These are phyloP conservation scores for Polytrichum formosum DNA, from an alignment of 225 moss, liverwort and hornwort species.

Conservation along the genomic window DNA sequence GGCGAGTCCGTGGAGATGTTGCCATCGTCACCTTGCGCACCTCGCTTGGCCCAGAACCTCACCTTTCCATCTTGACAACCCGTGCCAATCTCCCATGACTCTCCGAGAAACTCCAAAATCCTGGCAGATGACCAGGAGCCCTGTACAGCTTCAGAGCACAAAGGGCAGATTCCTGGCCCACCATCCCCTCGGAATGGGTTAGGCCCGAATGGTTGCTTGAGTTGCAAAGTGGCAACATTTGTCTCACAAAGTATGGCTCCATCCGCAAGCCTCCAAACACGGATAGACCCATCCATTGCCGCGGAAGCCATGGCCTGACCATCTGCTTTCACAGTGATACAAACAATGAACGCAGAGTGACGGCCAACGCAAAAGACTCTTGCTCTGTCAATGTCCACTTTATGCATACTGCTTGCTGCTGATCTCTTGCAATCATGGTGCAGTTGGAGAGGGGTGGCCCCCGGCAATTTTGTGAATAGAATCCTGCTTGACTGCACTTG, in stretches of 20 bases:
- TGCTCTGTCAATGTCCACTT: constrained; percentile 5
- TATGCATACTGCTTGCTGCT: neutral
- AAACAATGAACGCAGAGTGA: constrained; percentile 29
- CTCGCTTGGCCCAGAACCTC: constrained; percentile 29
- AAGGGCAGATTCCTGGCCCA: neutral
- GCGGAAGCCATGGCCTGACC: constrained; percentile 37
- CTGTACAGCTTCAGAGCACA: constrained; percentile 15
- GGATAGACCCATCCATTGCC: constrained; percentile 27
- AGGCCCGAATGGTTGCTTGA: constrained; percentile 4
- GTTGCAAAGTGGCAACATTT: neutral
- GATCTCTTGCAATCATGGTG: neutral
- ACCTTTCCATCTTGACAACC: constrained; percentile 44
- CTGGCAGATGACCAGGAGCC: constrained; percentile 11
- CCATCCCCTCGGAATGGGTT: constrained; percentile 3
- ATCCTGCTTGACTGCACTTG: constrained; percentile 37
- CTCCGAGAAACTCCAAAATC: constrained; percentile 20
- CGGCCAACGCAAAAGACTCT: constrained; percentile 40
- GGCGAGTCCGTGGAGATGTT: neutral
- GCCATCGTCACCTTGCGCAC: constrained; percentile 4
- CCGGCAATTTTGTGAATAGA: constrained; percentile 28
- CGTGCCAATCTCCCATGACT: constrained; percentile 26
- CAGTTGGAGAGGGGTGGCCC: constrained; percentile 7
- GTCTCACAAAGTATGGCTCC: constrained; percentile 37
- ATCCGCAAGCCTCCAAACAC: constrained; percentile 36
- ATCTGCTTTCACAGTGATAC: constrained; percentile 30